Conservation (phyloP, 176 grass and related monocot species). For the Tuctoria greenei region DNA sequence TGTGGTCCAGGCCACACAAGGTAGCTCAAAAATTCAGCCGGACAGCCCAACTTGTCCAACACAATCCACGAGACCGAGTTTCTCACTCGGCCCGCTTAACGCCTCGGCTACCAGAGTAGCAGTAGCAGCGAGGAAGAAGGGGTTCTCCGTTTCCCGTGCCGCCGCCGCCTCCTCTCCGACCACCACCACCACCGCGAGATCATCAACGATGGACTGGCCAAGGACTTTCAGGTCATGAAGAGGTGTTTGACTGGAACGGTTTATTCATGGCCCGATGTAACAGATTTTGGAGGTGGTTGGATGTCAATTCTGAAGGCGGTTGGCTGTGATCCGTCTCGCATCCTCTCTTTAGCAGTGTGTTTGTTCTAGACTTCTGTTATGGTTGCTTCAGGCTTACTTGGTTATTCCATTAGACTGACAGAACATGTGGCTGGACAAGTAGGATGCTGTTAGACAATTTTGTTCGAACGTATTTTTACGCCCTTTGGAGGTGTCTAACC, state of each 20-base stretch:
- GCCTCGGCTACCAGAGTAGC: not conserved
- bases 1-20: not conserved
- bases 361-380: too few species aligned
- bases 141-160: conserved; percentile 8
- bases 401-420: not conserved
- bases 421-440: too few species aligned
- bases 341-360: too few species aligned
- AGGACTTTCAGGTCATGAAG: conserved; percentile 29
- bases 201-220: not conserved
- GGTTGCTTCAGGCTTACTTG: not conserved
- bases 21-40: not conserved
- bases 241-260: not conserved
- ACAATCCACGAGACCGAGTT: not conserved
- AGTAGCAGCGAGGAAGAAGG: not conserved
- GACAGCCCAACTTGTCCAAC: not conserved
- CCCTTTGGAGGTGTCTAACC: not conserved
- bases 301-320: not conserved
- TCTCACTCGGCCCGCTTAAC: not conserved
- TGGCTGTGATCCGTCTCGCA: too few species aligned
- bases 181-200: conserved; percentile 27
- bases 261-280: not conserved
- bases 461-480: not conserved
- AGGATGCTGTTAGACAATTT: not conserved
- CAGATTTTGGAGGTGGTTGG: not conserved
- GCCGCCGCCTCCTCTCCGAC: not conserved